Percentiles rank a stretch among this genome's conserved stretches.
These are phyloP conservation scores for Rubroboletus satanas DNA, from an alignment of 768 basidiomycete genomes.

Conservation along the genomic window DNA sequence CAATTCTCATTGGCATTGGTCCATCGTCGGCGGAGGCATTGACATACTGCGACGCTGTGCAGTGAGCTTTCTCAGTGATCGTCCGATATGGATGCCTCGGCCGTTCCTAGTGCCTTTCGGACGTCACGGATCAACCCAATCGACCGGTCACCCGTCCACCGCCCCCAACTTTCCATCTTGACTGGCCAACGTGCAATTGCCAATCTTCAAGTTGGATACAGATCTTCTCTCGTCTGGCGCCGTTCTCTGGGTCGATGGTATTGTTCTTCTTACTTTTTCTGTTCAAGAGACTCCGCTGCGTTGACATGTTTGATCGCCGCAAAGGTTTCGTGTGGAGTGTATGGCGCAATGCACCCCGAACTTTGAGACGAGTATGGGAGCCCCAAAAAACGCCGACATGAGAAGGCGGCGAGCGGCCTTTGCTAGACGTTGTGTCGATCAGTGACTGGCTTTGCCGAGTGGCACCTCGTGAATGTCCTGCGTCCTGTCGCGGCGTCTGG, in stretches of 20 bases:
- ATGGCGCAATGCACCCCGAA: not conserved
- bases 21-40: not conserved
- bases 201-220: slow-evolving; percentile 2
- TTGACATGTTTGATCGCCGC: slow-evolving; percentile 2
- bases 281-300: not conserved
- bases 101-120: not conserved
- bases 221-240: not conserved
- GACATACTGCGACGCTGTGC: not conserved
- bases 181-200: slow-evolving; percentile 1
- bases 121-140: not conserved
- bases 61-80: slow-evolving; percentile 1
- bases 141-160: not conserved
- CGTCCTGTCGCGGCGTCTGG: not conserved
- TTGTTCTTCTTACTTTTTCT: slow-evolving; percentile 1
- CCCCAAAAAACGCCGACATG: not conserved
- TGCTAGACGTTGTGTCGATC: not conserved
- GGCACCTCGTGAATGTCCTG: not conserved
- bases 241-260: not conserved
- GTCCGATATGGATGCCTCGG: slow-evolving; percentile 11
- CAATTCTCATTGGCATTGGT: not conserved
- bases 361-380: not conserved
- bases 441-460: not conserved
- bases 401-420: not conserved
- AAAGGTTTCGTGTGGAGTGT: not conserved
- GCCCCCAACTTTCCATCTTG: not conserved